A percentile compares a stretch with the other conserved stretches of the same genome.
phyloP scores from a whole-genome alignment of 495 filamentous ascomycete genomes.

The Penicillium maclennaniae region DNA sequence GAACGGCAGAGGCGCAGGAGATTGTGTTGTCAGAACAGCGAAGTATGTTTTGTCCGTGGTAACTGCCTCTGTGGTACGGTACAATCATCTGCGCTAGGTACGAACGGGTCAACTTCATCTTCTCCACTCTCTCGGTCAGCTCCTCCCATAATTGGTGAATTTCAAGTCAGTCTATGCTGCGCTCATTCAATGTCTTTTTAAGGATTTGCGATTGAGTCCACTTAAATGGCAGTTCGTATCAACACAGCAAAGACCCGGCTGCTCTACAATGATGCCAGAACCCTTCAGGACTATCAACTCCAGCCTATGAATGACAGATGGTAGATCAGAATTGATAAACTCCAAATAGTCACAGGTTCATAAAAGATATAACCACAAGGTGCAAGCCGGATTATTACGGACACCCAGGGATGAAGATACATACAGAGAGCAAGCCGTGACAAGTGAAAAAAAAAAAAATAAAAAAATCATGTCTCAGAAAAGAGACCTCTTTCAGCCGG shows the following conservation, averaged over 20 bases:
- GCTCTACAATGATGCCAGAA: neutral
- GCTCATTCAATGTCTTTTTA: too few species aligned
- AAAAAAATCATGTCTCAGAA: neutral
- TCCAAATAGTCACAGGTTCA: constrained; percentile 10
- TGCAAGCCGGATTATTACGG: constrained; percentile 11
- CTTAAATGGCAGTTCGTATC: neutral
- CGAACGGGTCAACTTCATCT: too few species aligned
- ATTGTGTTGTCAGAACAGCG: too few species aligned
- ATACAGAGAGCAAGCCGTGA: constrained; percentile 20
- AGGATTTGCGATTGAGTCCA: too few species aligned
- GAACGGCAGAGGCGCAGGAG: too few species aligned
- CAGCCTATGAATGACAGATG: constrained; percentile 2
- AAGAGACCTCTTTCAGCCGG: neutral
- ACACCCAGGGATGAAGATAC: constrained; percentile 22
- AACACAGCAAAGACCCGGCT: neutral
- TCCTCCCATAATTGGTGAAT: too few species aligned
- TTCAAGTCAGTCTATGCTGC: too few species aligned
- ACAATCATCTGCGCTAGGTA: constrained; percentile 12
- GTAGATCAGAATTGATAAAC: neutral
- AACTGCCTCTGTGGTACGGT: constrained; percentile 5
- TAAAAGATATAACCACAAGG: constrained; percentile 17
- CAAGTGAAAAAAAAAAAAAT: constrained; percentile 4
- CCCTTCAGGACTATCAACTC: constrained; percentile 1
- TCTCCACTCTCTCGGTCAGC: too few species aligned
- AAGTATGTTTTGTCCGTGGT: neutral